A percentile compares a stretch with the other conserved stretches of the same genome.
Evolutionary conservation across 2,329 filamentous ascomycete genomes (phyloP).

Genomic region (Dactylellina leptospora): DNA sequence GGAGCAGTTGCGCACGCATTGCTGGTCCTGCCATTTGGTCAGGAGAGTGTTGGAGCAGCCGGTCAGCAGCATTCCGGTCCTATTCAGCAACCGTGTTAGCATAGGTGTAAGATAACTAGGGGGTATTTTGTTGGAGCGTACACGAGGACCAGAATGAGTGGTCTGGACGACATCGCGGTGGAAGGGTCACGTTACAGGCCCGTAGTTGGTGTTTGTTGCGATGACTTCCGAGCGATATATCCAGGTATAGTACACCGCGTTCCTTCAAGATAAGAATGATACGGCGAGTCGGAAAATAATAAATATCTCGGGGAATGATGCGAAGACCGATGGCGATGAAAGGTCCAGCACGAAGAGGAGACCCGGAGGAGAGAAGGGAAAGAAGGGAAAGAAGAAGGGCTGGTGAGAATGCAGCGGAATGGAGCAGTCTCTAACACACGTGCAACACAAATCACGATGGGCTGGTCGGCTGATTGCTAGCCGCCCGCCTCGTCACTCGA

Average conservation of each 20-base stretch:
- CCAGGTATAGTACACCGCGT: too few species aligned
- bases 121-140: slow-evolving; percentile 9
- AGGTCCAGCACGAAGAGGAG: too few species aligned
- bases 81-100: slow-evolving; percentile 60
- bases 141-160: slow-evolving; percentile 50
- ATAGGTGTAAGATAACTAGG: background rate
- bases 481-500: slow-evolving; percentile 22
- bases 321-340: too few species aligned
- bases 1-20: slow-evolving; percentile 92
- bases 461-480: slow-evolving; percentile 36
- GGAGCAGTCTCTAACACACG: too few species aligned
- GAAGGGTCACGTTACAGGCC: background rate
- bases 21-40: slow-evolving; percentile 98
- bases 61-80: slow-evolving; percentile 63
- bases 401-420: too few species aligned
- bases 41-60: slow-evolving; percentile 83
- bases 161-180: slow-evolving; percentile 28
- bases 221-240: slow-evolving; percentile 14
- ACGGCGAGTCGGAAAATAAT: too few species aligned
- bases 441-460: too few species aligned
- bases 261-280: too few species aligned
- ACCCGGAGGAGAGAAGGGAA: too few species aligned
- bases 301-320: too few species aligned
- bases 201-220: background rate
- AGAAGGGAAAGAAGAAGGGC: too few species aligned